These are phyloP conservation scores for Trichoderma asperellum DNA, from an alignment of 2,329 filamentous ascomycete genomes.

Conservation along the genomic window DNA sequence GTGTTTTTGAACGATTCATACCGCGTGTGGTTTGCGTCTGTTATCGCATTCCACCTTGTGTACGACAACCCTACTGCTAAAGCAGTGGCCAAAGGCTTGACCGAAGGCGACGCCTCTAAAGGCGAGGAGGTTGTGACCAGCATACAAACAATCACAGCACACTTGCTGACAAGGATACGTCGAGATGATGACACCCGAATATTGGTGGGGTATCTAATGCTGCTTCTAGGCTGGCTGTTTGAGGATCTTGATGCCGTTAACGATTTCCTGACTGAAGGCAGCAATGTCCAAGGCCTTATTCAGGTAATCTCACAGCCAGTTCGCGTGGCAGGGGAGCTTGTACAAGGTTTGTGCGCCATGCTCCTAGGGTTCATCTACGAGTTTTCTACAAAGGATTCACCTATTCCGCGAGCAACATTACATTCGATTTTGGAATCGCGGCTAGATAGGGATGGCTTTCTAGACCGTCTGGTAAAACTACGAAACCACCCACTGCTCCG, in stretches of 20 bases:
- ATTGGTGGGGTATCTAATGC: slow-evolving; percentile 83
- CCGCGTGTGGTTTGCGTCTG: slow-evolving; percentile 84
- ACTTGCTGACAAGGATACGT: slow-evolving; percentile 80
- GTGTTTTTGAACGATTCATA: slow-evolving; percentile 77
- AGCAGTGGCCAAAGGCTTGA: slow-evolving; percentile 75
- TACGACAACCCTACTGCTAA: slow-evolving; percentile 82
- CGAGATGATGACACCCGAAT: slow-evolving; percentile 77
- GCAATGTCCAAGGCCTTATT: slow-evolving; percentile 84
- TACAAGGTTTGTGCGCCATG: slow-evolving; percentile 82
- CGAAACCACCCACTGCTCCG: slow-evolving; percentile 78
- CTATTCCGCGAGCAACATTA: slow-evolving; percentile 78
- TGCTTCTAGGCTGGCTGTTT: slow-evolving; percentile 87
- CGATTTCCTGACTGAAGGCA: slow-evolving; percentile 89
- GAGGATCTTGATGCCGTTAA: slow-evolving; percentile 91
- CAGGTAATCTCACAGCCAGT: slow-evolving; percentile 68
- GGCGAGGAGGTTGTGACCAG: slow-evolving; percentile 96
- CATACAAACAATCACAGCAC: slow-evolving; percentile 84
- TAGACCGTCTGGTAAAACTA: slow-evolving; percentile 77
- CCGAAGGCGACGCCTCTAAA: slow-evolving; percentile 83
- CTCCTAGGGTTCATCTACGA: slow-evolving; percentile 90
- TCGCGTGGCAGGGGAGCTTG: slow-evolving; percentile 63
- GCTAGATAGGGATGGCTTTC: slow-evolving; percentile 84
- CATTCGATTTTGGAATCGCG: slow-evolving; percentile 76
- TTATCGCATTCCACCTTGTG: slow-evolving; percentile 83
- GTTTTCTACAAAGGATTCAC: slow-evolving; percentile 96